phyloP scores from a whole-genome alignment of 2,329 filamentous ascomycete genomes.

The Incumbomyces lentus region DNA sequence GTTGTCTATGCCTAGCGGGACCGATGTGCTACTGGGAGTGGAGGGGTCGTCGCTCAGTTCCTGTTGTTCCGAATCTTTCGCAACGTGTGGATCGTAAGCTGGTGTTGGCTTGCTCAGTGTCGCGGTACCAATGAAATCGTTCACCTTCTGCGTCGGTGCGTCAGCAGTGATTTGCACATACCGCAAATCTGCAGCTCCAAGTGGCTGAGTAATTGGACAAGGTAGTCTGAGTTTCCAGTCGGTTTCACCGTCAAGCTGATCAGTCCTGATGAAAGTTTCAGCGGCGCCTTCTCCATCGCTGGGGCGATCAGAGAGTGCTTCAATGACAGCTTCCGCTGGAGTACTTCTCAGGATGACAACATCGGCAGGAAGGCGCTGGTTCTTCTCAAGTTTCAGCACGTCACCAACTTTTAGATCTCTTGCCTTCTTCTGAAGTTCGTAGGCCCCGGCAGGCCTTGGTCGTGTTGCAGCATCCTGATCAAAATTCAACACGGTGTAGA shows the following conservation, averaged over 20 bases:
- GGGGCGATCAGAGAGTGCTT: constrained; percentile 23
- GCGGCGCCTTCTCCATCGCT: constrained; percentile 34
- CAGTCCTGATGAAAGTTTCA: constrained; percentile 93
- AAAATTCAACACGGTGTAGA: constrained; percentile 68
- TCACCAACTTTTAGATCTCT: constrained; percentile 88
- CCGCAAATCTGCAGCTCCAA: constrained; percentile 60
- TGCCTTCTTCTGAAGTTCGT: constrained; percentile 67
- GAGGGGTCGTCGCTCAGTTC: constrained; percentile 11
- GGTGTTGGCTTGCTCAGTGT: constrained; percentile 53
- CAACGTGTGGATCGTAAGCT: constrained; percentile 35
- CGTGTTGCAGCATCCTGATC: constrained; percentile 30
- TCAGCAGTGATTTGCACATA: constrained; percentile 64
- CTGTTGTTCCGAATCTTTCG: constrained; percentile 22
- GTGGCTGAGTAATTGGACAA: constrained; percentile 71
- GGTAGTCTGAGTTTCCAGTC: constrained; percentile 95
- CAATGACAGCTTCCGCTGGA: constrained; percentile 42
- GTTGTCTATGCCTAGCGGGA: constrained; percentile 83
- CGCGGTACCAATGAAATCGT: constrained; percentile 86
- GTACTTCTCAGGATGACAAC: constrained; percentile 84
- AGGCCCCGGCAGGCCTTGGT: constrained; percentile 21
- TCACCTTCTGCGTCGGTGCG: constrained; percentile 86
- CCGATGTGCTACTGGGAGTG: constrained; percentile 34
- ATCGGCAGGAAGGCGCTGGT: constrained; percentile 87
- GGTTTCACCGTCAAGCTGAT: constrained; percentile 94
- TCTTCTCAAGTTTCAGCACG: constrained; percentile 83